These are phyloP conservation scores for Penicillium sclerotiorum DNA, from an alignment of 2,329 filamentous ascomycete species.

Conservation along the genomic window DNA sequence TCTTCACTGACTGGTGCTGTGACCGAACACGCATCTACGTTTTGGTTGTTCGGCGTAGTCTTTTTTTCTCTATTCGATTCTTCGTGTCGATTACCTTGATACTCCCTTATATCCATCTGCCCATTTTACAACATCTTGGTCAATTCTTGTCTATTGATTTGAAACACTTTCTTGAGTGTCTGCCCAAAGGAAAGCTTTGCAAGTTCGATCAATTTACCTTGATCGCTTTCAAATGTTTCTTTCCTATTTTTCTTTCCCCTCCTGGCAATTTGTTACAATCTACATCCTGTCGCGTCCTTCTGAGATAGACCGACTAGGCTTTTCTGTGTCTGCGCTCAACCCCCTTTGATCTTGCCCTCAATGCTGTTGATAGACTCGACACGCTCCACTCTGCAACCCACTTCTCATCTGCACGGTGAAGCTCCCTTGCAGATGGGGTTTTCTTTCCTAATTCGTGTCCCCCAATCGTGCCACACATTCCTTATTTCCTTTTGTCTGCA, in stretches of 20 bases:
- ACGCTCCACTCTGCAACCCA: constrained; percentile 21
- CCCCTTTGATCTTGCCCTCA: constrained; percentile 7
- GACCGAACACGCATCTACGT: constrained; percentile 14
- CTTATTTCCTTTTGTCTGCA: constrained; percentile 32
- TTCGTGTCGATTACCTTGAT: constrained; percentile 27
- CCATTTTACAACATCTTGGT: constrained; percentile 5
- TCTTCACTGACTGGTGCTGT: constrained; percentile 16
- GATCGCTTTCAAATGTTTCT: constrained; percentile 9
- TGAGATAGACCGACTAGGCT: constrained; percentile 23
- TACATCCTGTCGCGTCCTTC: constrained; percentile 19
- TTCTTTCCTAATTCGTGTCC: constrained; percentile 23
- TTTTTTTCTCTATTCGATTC: constrained; percentile 16
- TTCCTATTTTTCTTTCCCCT: constrained; percentile 4
- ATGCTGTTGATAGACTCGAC: constrained; percentile 11
- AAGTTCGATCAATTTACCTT: too few relatives aligned
- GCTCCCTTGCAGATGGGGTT: constrained; percentile 13
- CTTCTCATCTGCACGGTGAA: constrained; percentile 11
- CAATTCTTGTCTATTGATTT: constrained; percentile 22
- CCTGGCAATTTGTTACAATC: constrained; percentile 15
- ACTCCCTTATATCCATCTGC: constrained; percentile 27
- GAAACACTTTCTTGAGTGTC: too few relatives aligned
- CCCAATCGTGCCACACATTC: constrained; percentile 13
- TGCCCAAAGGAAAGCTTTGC: too few relatives aligned
- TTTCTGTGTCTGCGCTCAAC: constrained; percentile 8
- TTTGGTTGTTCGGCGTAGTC: constrained; percentile 25